Percentiles rank a stretch among this genome's conserved stretches.
phyloP scores from a whole-genome alignment of 495 filamentous ascomycete genomes.

The Daldinia caldariorum region DNA sequence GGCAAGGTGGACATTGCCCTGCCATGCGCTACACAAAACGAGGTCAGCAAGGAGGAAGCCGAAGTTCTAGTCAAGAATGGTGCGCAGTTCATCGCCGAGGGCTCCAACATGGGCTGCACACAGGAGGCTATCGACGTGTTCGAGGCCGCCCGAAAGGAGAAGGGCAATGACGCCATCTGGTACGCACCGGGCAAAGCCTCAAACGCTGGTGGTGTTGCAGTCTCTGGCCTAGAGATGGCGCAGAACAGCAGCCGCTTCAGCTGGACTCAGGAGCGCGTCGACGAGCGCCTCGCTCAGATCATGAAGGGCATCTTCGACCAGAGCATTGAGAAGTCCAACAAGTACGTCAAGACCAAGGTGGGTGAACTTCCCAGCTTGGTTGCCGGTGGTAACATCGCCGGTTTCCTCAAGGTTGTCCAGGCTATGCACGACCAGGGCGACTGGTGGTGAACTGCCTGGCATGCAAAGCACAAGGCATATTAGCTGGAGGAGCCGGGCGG shows the following conservation, averaged over 20 bases:
- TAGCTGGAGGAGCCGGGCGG: background rate
- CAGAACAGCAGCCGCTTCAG: conserved; percentile 89
- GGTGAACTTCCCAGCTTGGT: conserved; percentile 90
- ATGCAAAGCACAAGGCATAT: background rate
- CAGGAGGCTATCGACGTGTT: conserved; percentile 95
- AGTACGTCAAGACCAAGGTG: conserved; percentile 79
- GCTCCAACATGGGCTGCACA: conserved; percentile 98
- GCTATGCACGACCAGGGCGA: conserved; percentile 98
- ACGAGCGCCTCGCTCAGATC: conserved; percentile 89
- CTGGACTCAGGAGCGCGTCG: conserved; percentile 92
- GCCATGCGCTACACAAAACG: conserved; percentile 96
- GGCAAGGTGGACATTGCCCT: conserved; percentile 90
- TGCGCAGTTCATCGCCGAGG: conserved; percentile 89
- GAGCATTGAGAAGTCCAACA: conserved; percentile 87
- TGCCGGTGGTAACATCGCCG: conserved; percentile 94
- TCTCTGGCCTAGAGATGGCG: conserved; percentile 98
- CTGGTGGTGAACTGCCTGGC: conserved; percentile 73
- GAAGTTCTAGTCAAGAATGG: conserved; percentile 79
- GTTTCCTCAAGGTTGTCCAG: conserved; percentile 93
- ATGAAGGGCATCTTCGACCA: conserved; percentile 95
- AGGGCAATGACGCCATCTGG: conserved; percentile 81
- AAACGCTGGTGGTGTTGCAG: conserved; percentile 97
- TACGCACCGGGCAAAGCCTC: conserved; percentile 96
- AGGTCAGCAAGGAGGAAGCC: conserved; percentile 90
- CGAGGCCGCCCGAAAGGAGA: conserved; percentile 79